A percentile compares a stretch with the other conserved stretches of the same genome.
These are phyloP conservation scores for Solanum sejunctum DNA, from an alignment of 257 asterid species.

Conservation along the genomic window DNA sequence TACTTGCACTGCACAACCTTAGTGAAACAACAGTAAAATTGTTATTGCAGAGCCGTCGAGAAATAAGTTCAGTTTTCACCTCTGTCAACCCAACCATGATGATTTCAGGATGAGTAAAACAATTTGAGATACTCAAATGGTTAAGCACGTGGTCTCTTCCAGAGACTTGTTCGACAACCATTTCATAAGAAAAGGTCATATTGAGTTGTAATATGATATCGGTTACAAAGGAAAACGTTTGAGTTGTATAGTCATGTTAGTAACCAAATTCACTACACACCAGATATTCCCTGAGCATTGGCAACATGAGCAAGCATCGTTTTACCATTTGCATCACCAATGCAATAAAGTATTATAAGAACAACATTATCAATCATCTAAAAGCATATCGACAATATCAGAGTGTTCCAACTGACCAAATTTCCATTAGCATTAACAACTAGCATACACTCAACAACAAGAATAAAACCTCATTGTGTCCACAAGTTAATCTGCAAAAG, in stretches of 20 bases:
- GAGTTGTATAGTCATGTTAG: neutral
- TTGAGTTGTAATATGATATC: neutral
- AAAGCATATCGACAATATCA: neutral
- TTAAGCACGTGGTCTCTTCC: conserved; percentile 86
- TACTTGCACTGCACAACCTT: no score
- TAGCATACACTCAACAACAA: conserved; percentile 91
- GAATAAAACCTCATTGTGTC: conserved; percentile 86
- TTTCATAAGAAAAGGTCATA: conserved; percentile 6
- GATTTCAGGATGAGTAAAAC: conserved; percentile 99
- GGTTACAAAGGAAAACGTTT: neutral
- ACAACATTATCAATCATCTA: neutral
- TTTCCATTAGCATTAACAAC: conserved; percentile 81
- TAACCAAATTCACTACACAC: conserved; percentile 3
- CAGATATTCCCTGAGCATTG: conserved; percentile 94
- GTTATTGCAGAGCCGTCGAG: neutral
- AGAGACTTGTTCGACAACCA: conserved; percentile 88
- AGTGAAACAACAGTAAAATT: no score
- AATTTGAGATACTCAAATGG: conserved; percentile 89
- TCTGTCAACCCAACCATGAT: conserved; percentile 97
- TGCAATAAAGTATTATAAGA: conserved; percentile 38
- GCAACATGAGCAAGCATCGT: conserved; percentile 99
- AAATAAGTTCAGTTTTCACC: conserved; percentile 26
- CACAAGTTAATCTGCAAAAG: conserved; percentile 56
- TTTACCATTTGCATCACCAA: conserved; percentile 98
- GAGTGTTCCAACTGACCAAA: conserved; percentile 34